Base-by-base conservation (phyloP, 768 basidiomycete species). In the Tulasnella sp. region DNA sequence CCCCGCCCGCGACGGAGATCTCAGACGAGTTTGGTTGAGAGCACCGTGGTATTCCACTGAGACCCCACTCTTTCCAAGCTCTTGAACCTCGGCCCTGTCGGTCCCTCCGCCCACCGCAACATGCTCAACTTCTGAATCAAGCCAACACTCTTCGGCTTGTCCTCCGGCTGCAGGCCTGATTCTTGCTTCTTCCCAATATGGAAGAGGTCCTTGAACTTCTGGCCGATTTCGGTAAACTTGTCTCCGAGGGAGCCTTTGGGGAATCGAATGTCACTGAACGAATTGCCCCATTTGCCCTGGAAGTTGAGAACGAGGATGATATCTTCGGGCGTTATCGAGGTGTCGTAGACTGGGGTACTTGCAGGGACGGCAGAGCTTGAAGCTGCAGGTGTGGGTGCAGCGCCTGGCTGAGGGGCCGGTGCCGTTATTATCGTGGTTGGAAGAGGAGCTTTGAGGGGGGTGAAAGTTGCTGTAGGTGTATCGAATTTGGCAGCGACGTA, bases 31-130 rank as follows among this genome's bases (percentile, higher is more conserved):
- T 77, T 20, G 26, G 35, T 10, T 18, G 70, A 55, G 10, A 71
- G 39, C 18, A 3, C 42, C 11, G 67, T 32, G 51, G 55, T 76
- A 48, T 77, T 77, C 76, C 79, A 74, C 20, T 72, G 71, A 13
- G 73, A 9, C 3, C 67, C 70, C 40, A 18, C 40, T 35, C 79
- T 70, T 29, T 79, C 79, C 79, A 79, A 73, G 55, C 79, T 79
- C 79, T 79, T 79, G 32, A 46, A 67, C 26, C 77, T 42, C n/a
- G 79, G 79, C 26, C 79, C 79, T 18, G 67, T 77, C 20, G 75
- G 75, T 18, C 78, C 79, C 71, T 79, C 78, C 11, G 79, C 44
- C 79, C 79, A 79, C n/a, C n/a, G 48, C 78, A 79, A 67, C 77
- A 78, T 73, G 39, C 18, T 32, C 29, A 79, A 18, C 71, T 73